phyloP scores from a whole-genome alignment of 257 asterid genomes.

The Nyctanthes arbortristis region DNA sequence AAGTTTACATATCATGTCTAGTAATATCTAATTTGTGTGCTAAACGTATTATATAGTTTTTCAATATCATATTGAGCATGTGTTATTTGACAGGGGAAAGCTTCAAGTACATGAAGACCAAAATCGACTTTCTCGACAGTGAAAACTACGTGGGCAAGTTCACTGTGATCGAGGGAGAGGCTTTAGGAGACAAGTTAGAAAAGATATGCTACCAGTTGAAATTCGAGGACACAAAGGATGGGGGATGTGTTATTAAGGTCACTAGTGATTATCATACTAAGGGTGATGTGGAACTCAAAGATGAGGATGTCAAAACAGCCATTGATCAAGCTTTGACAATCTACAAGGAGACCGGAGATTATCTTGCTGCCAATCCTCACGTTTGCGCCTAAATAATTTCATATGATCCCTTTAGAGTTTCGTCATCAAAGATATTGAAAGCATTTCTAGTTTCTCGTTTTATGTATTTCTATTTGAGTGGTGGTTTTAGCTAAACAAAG shows the following conservation, averaged over 20 bases:
- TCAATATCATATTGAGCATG: too few species aligned
- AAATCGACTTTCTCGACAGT: not conserved
- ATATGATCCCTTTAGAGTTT: not conserved
- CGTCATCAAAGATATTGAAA: too few species aligned
- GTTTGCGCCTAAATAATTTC: conserved; percentile 11
- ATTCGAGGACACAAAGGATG: conserved; percentile 3
- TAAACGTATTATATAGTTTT: not conserved
- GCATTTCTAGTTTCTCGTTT: not conserved
- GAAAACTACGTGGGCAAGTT: not conserved
- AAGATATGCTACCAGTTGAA: not conserved
- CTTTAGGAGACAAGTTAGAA: conserved; percentile 12
- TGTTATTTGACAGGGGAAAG: not conserved
- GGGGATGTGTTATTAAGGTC: conserved; percentile 18
- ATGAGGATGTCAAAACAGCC: conserved; percentile 6
- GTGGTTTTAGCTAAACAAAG: not conserved
- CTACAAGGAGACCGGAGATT: conserved; percentile 17
- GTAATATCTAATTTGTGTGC: not conserved
- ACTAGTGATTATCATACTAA: conserved; percentile 17
- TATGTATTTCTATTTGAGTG: not conserved
- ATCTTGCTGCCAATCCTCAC: conserved; percentile 18
- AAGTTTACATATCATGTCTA: not conserved
- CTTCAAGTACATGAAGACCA: conserved; percentile 6
- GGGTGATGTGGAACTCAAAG: conserved; percentile 2
- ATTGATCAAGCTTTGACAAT: not conserved
- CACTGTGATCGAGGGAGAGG: conserved; percentile 26